A percentile compares a stretch with the other conserved stretches of the same genome.
phyloP scores from a whole-genome alignment of 768 basidiomycete genomes.

The Boletales sp. region DNA sequence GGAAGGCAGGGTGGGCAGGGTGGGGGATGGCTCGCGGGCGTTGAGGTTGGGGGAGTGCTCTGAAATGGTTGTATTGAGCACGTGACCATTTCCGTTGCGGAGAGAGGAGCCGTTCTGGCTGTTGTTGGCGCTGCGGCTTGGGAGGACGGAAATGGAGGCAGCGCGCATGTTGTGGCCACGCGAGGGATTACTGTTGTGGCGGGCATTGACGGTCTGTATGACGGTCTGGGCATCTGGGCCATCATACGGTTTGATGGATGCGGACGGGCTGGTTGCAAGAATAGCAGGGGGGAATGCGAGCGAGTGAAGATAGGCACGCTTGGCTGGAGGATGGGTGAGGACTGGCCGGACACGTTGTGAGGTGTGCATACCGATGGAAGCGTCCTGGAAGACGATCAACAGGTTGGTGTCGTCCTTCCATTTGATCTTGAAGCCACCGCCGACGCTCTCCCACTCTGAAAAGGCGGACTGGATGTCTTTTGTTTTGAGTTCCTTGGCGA shows the following conservation, averaged over 20 bases:
- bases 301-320: constrained; percentile 69
- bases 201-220: constrained; percentile 79
- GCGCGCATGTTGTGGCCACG: constrained; percentile 72
- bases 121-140: constrained; percentile 46
- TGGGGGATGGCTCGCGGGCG: constrained; percentile 75
- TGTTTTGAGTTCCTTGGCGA: constrained; percentile 94
- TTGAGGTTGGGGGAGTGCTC: constrained; percentile 42
- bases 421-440: constrained; percentile 97
- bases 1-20: constrained; percentile 73
- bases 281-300: constrained; percentile 78
- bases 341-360: not conserved
- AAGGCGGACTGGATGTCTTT: constrained; percentile 93
- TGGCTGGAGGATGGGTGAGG: constrained; percentile 15
- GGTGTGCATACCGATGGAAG: constrained; percentile 71
- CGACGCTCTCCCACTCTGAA: constrained; percentile 79
- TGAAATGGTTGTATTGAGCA: constrained; percentile 44
- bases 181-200: constrained; percentile 58
- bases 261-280: constrained; percentile 50
- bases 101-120: constrained; percentile 30
- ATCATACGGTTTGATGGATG: constrained; percentile 86
- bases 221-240: constrained; percentile 87
- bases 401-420: constrained; percentile 98
- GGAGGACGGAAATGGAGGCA: constrained; percentile 61
- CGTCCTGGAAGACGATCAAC: constrained; percentile 90
- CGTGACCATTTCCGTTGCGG: constrained; percentile 34